Conservation (phyloP, 495 filamentous ascomycete genomes). For the Aspergillus diversus region DNA sequence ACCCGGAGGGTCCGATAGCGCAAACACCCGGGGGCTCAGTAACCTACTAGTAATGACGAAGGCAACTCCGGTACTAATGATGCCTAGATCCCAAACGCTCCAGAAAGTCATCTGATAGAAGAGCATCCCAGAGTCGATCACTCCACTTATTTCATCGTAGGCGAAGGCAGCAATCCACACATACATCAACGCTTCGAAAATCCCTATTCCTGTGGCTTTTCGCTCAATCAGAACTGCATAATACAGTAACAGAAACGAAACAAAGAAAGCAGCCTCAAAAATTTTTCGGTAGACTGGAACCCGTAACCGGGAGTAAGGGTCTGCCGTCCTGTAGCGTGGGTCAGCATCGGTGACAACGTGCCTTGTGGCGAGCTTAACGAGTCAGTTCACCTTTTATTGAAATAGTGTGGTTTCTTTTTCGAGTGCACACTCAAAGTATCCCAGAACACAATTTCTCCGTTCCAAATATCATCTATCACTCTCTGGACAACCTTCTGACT, state of each 20-base stretch:
- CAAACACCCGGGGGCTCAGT: constrained; percentile 18
- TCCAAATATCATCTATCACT: constrained; percentile 89
- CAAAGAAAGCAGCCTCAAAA: constrained; percentile 88
- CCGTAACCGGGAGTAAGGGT: constrained; percentile 81
- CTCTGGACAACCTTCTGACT: constrained; percentile 85
- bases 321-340: constrained; percentile 56
- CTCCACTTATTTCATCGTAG: constrained; percentile 83
- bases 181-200: constrained; percentile 57
- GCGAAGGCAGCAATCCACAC: constrained; percentile 83
- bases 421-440: constrained; percentile 75
- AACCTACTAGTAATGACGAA: constrained; percentile 74
- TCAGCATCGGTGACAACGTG: background rate
- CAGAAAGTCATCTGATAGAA: constrained; percentile 91
- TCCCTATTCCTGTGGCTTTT: constrained; percentile 50
- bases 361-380: no score
- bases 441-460: constrained; percentile 92
- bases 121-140: constrained; percentile 76
- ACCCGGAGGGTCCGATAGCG: constrained; percentile 18
- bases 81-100: constrained; percentile 86
- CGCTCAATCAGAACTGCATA: constrained; percentile 78
- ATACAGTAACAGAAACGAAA: constrained; percentile 78
- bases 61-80: constrained; percentile 77
- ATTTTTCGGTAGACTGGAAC: constrained; percentile 92
- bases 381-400: constrained; percentile 62
- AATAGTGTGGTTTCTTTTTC: constrained; percentile 79